Evolutionary conservation across 2,329 filamentous ascomycete genomes (phyloP).

Genomic region (Talaromyces funiculosus): DNA sequence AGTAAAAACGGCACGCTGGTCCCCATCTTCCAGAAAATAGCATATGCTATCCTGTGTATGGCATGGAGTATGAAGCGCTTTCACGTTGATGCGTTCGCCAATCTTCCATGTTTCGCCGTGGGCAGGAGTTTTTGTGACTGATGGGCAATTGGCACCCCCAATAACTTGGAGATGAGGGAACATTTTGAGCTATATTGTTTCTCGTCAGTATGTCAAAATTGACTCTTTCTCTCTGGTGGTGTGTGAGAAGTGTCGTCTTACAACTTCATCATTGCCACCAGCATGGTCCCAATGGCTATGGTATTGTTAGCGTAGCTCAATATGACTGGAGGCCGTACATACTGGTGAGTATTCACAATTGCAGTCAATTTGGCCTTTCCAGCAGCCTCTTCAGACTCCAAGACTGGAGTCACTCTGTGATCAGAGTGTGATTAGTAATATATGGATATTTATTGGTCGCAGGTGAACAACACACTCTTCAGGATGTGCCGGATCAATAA

Average conservation of each 20-base stretch:
- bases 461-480: slow-evolving; percentile 37
- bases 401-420: slow-evolving; percentile 53
- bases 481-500: slow-evolving; percentile 49
- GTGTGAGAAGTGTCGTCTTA: slow-evolving; percentile 35
- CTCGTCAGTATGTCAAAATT: not conserved
- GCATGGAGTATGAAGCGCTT: slow-evolving; percentile 88
- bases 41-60: slow-evolving; percentile 99
- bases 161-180: slow-evolving; percentile 67
- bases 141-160: slow-evolving; percentile 78
- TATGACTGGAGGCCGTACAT: slow-evolving; percentile 33
- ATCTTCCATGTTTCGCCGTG: slow-evolving; percentile 76
- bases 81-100: slow-evolving; percentile 72
- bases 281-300: slow-evolving; percentile 86
- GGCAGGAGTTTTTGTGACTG: slow-evolving; percentile 69
- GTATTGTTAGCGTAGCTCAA: not conserved
- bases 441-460: not conserved
- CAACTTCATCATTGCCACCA: slow-evolving; percentile 80
- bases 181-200: slow-evolving; percentile 46
- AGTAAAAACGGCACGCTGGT: slow-evolving; percentile 75
- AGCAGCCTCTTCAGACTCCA: slow-evolving; percentile 66
- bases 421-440: not conserved
- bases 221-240: not conserved
- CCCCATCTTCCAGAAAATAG: slow-evolving; percentile 78
- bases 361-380: slow-evolving; percentile 76
- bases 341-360: slow-evolving; percentile 98